Evolutionary conservation across 805 yeast species (phyloP).

Genomic region (Sugiyamaella boreocaroliniensis): DNA sequence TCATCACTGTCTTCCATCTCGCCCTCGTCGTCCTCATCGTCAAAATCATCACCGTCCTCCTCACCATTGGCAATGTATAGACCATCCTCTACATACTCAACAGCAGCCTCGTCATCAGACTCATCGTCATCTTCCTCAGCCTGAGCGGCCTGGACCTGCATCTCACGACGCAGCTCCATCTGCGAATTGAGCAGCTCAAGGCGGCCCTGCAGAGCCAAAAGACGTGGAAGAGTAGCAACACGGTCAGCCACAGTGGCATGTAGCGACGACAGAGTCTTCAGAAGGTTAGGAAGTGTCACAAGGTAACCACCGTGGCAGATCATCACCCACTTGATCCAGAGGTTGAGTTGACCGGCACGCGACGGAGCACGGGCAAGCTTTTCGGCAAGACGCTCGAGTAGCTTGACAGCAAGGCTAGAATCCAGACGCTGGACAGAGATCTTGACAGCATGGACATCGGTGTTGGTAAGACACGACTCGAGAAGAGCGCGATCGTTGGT

Average conservation of each 20-base stretch:
- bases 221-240: conserved; percentile 52
- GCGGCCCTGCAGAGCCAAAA: conserved; percentile 80
- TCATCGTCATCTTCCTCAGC: conserved; percentile 31
- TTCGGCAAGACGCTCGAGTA: conserved; percentile 44
- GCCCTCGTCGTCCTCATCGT: conserved; percentile 24
- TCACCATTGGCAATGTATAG: conserved; percentile 43
- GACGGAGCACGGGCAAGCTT: conserved; percentile 48
- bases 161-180: conserved; percentile 56
- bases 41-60: conserved; percentile 33
- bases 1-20: conserved; percentile 42
- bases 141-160: conserved; percentile 32
- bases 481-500: conserved; percentile 80
- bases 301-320: conserved; percentile 63
- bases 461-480: conserved; percentile 65
- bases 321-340: conserved; percentile 81
- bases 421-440: conserved; percentile 50
- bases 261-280: conserved; percentile 50
- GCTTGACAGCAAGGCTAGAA: conserved; percentile 35
- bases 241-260: conserved; percentile 52
- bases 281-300: conserved; percentile 44
- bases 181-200: conserved; percentile 72
- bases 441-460: conserved; percentile 47
- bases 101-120: conserved; percentile 29
- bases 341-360: conserved; percentile 42
- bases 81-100: conserved; percentile 34